Evolutionary conservation across 2,329 filamentous ascomycete species (phyloP).

Genomic region (Neodidymelliopsis sp.): DNA sequence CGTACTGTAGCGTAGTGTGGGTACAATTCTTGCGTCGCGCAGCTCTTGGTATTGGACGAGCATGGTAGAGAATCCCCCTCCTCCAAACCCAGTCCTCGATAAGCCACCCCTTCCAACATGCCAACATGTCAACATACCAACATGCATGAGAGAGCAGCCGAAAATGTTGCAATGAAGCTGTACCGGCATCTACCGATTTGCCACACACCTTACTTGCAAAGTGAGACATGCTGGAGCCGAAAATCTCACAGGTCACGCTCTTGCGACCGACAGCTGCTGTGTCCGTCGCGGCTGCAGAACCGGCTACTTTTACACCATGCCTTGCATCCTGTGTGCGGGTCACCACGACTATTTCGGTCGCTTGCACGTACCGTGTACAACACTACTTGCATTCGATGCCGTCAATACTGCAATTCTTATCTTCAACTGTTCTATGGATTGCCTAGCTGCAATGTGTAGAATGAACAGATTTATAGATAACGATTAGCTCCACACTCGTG

Average conservation of each 20-base stretch:
- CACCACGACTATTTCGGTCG: constrained; percentile 9
- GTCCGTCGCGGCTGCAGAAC: constrained; percentile 11
- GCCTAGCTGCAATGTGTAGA: too few relatives aligned
- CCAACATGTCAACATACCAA: constrained; percentile 13
- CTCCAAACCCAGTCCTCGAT: constrained; percentile 2
- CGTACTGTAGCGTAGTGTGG: constrained; percentile 15
- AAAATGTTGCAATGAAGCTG: constrained; percentile 4
- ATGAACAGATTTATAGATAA: too few relatives aligned
- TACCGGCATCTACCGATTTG: constrained; percentile 4
- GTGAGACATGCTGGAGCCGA: constrained; percentile 10
- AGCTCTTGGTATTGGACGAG: constrained; percentile 20
- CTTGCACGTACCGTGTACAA: constrained; percentile 11
- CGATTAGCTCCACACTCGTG: too few relatives aligned
- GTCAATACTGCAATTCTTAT: not conserved
- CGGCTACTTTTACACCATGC: constrained; percentile 11
- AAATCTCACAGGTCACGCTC: constrained; percentile 15
- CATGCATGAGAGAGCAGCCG: constrained; percentile 6
- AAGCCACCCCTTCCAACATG: constrained; percentile 7
- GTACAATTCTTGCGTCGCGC: constrained; percentile 9
- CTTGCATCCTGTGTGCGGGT: constrained; percentile 5
- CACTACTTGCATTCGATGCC: constrained; percentile 1
- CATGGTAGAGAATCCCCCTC: constrained; percentile 15
- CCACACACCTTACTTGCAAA: constrained; percentile 8
- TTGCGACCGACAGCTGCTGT: constrained; percentile 10
- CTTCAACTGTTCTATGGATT: too few relatives aligned